phyloP scores from a whole-genome alignment of 805 yeast genomes.

The Teunomyces aglyptinius region DNA sequence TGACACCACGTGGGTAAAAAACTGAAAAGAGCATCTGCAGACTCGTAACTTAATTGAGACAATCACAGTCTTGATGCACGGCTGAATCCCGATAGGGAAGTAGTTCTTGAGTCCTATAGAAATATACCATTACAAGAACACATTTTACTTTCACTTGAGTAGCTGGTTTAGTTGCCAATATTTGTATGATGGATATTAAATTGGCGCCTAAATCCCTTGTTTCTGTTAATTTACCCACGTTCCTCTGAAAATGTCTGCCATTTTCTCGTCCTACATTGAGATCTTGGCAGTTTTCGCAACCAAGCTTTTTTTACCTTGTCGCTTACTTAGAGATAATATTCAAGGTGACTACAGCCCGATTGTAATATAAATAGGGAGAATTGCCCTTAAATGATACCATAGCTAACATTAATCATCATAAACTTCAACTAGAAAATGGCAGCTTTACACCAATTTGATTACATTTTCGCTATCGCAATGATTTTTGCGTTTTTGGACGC shows the following conservation, averaged over 20 bases:
- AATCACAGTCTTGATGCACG: not conserved
- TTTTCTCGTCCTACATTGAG: not conserved
- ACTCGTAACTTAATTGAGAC: not conserved
- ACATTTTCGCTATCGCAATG: conserved; percentile 66
- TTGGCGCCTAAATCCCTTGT: not conserved
- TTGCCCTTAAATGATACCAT: not conserved
- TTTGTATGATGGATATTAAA: not conserved
- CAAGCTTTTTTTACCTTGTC: conserved; percentile 3
- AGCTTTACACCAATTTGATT: conserved; percentile 58
- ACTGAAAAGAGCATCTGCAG: not conserved
- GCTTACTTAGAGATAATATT: not conserved
- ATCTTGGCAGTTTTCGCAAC: conserved; percentile 5
- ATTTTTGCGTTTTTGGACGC: conserved; percentile 76
- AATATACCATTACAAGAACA: not conserved
- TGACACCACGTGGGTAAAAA: not conserved
- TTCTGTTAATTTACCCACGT: conserved; percentile 1
- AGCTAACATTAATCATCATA: not conserved
- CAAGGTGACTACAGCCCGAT: not conserved
- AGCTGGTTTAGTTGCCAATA: too few species aligned
- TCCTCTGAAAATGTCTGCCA: not conserved
- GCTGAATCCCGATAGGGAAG: not conserved
- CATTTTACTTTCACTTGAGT: too few species aligned
- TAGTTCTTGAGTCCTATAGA: too few species aligned
- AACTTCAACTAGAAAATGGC: conserved; percentile 18
- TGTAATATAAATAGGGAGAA: conserved; percentile 1